Conservation (phyloP, 129 eudicot species). For the Helianthus annuus region HanXRQr2.0-SUNRISE NC_035438.2:6471937-6472436, state of each 20-base stretch:
- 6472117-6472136: background rate
- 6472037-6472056: background rate
- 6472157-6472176: too few species aligned
- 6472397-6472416: background rate
- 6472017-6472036: background rate
- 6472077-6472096: background rate
- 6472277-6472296: too few species aligned
- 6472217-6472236: too few species aligned
- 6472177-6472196: too few species aligned
- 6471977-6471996: constrained; percentile 12
- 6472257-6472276: too few species aligned
- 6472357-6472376: too few species aligned
- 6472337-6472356: too few species aligned
- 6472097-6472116: background rate
- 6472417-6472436: background rate
- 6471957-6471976: constrained; percentile 8
- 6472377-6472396: background rate
- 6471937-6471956: constrained; percentile 30
- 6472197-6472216: too few species aligned
- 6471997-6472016: background rate
- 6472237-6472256: too few species aligned
- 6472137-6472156: too few species aligned
- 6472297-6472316: too few species aligned
- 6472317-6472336: too few species aligned
- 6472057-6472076: background rate